phyloP scores from a whole-genome alignment of 257 asterid genomes.

The Echites panduratus region DNA sequence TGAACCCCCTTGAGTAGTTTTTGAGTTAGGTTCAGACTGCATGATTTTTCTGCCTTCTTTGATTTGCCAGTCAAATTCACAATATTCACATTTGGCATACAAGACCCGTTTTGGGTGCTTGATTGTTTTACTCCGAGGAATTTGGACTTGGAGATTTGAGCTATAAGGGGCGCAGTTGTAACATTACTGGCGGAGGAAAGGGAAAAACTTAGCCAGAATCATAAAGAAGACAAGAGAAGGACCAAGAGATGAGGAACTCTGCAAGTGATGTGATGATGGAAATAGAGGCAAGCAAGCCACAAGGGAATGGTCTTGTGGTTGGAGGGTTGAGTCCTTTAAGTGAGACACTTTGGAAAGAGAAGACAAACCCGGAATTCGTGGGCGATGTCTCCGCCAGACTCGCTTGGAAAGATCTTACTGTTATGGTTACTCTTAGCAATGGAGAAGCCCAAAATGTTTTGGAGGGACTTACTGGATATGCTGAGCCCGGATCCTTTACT shows the following conservation, averaged over 20 bases:
- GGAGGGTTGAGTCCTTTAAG: conserved; percentile 95
- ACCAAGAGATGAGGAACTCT: conserved; percentile 29
- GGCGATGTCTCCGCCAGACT: conserved; percentile 92
- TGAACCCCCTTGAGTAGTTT: conserved; percentile 4
- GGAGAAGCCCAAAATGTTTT: conserved; percentile 81
- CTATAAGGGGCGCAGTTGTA: not conserved
- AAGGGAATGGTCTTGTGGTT: conserved; percentile 52
- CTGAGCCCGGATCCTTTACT: conserved; percentile 90
- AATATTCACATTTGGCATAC: conserved; percentile 25
- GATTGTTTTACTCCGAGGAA: too few species aligned
- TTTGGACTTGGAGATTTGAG: too few species aligned
- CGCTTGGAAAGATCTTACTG: conserved; percentile 86
- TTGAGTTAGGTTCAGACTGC: conserved; percentile 8
- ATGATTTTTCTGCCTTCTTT: not conserved
- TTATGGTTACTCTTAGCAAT: conserved; percentile 63
- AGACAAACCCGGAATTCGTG: conserved; percentile 58
- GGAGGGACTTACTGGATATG: conserved; percentile 72
- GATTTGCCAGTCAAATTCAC: conserved; percentile 44
- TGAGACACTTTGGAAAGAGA: conserved; percentile 93
- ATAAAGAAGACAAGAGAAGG: not conserved
- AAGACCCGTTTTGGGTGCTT: conserved; percentile 13
- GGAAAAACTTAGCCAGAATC: not conserved
- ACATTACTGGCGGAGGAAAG: not conserved
- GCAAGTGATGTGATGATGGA: conserved; percentile 73
- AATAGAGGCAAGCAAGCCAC: conserved; percentile 76